Conservation (phyloP, 768 basidiomycete genomes). For the Termitomyces sp. region DNA sequence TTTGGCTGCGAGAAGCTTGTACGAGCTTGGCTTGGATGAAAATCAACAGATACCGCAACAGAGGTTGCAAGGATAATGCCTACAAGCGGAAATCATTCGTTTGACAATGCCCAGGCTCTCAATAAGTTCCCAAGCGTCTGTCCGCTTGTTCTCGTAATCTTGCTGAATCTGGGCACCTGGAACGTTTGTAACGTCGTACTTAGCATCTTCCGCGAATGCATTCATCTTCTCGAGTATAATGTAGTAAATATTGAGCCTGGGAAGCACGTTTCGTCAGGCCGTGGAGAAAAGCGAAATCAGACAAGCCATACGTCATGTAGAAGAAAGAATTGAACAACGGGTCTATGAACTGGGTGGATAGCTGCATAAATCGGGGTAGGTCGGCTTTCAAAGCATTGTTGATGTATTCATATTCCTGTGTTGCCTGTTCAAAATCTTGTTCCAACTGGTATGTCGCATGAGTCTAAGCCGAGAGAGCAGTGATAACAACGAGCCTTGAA, state of each 20-base stretch:
- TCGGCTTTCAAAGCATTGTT: conserved; percentile 89
- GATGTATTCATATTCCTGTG: conserved; percentile 91
- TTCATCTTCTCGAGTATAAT: conserved; percentile 92
- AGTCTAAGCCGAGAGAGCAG: conserved; percentile 9
- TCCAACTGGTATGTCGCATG: conserved; percentile 55
- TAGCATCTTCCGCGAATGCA: conserved; percentile 72
- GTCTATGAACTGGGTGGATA: conserved; percentile 87
- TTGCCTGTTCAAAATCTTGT: conserved; percentile 92
- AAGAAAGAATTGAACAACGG: conserved; percentile 98
- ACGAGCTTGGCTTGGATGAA: conserved; percentile 57
- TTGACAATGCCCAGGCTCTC: conserved; percentile 81
- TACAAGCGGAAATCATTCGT: conserved; percentile 81
- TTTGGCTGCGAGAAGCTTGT: conserved; percentile 39
- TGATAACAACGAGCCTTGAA: conserved; percentile 67
- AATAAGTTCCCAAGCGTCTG: conserved; percentile 73
- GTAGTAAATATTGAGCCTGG: conserved; percentile 89
- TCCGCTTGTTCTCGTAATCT: conserved; percentile 78
- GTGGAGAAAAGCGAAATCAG: not conserved
- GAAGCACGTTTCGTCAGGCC: conserved; percentile 1
- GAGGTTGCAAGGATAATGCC: conserved; percentile 21
- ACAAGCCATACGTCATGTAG: conserved; percentile 89
- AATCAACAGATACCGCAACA: not conserved
- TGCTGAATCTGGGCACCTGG: conserved; percentile 64
- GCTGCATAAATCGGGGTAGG: conserved; percentile 85
- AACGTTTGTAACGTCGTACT: conserved; percentile 65